Base-by-base conservation (phyloP, 2,329 filamentous ascomycete species). In the Aspergillus aculeatinus region DNA sequence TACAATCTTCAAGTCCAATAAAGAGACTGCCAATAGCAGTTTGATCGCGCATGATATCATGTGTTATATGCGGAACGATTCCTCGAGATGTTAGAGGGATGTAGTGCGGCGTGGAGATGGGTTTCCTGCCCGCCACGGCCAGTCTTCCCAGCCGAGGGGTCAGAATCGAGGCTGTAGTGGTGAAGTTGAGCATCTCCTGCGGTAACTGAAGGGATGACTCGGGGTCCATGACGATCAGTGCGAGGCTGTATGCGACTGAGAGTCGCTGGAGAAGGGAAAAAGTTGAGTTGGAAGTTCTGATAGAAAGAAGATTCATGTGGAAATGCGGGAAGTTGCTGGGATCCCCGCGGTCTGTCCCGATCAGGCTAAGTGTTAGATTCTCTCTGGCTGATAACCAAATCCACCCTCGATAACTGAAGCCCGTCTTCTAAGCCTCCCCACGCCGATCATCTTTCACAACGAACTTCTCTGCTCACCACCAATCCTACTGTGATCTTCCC, bases 1-100 rank as follows among this genome's bases (percentile, higher is more conserved):
- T 82, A 97, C 95, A 98, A 76, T 99, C 95, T 81, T 99, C 95
- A 29, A 98, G 79, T 0, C 89, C 91, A 70, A 95, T 81, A 72
- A 96, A 96, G 3, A 91, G 82, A 27, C 89, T 90, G 29, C 81
- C 80, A 60, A 96, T 81, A 5, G 83, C 74, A 1, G 88, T 87
- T 68, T 89, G 81, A 58, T 86, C 87, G 47, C 78, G 74, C 65
- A 95, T 81, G 62, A 89, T 89, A 79, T 99, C 95, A 44, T 92
- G 93, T 3, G 93, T 90, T 65, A 99, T 78, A 78, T 99, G 95
- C 55, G 95, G 92, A 39, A 98, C 81, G 1, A 85, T 86, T 23
- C 95, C 95, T 69, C 95, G 85, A 35, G 95, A 97, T 3, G 90
- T 90, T 65, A 90, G 82, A 54, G 87, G 88, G 60, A 96, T 80